Evolutionary conservation across 148 eudicot species (phyloP), one percentile per base, ranked within the genome.

Genomic region (Dianthus caryophyllus): DNA sequence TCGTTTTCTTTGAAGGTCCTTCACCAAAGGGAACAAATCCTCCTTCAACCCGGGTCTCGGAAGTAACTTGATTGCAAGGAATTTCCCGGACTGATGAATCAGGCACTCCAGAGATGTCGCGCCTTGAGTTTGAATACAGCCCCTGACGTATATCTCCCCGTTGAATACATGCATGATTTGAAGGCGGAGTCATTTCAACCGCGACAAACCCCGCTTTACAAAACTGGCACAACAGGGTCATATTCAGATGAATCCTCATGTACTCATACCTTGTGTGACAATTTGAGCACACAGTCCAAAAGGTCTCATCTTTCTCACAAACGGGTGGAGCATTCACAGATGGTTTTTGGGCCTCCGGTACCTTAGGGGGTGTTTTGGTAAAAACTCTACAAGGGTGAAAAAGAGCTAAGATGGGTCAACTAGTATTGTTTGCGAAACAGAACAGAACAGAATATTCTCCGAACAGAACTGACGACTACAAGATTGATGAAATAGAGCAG

Each of bases 231-330:
- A 69, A 79, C 44, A 94, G 96, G 59, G 78, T 68, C 65, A 79
- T 65, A 66, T 94, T 88, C 27, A 84, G 87, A 80, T 78, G 90
- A 31, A 65, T 38, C 72, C 86, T 83, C 29, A 84, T 78, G 72
- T 85, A 88, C 70, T 94, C 98, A 59, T 90, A 94, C 79, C 84
- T 85, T 91, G 90, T 86, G 70, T 73, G 84, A 80, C 98, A 94
- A 36, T 76, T 31, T 24, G 66, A 79, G 70, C 98, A 94, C 38
- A 80, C 71, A 0, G 98, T 94, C 98, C 98, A 94, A 58, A 94
- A 94, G 12, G 98, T 82, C 66, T 78, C 85, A 1, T 63, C 70
- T 70, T 79, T 79, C 59, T 75, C 74, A 71, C 65, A 33, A 66
- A 75, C 30, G 14, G 75, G 61, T 24, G 74, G 85, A 43, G 50